Evolutionary conservation across 2,329 filamentous ascomycete species (phyloP), one percentile per base, ranked within the genome.

Genomic region (Sarocladiaceae sp.): DNA sequence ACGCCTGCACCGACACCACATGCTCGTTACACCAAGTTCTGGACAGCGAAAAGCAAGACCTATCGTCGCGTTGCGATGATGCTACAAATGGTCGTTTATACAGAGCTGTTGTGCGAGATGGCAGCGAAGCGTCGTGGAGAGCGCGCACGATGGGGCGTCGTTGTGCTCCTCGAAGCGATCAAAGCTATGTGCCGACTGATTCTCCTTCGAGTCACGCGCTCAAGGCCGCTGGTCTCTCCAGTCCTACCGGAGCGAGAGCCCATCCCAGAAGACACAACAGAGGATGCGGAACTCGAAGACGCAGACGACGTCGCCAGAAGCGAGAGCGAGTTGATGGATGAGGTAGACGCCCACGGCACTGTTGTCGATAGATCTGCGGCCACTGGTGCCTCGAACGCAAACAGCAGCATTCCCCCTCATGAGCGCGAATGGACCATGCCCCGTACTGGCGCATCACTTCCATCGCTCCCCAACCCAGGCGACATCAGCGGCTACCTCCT

Each of bases 71-170:
- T 95, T 52, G 92, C 93, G 36, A 79, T 92, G 57, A 75, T 91
- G 4, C 74, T 99, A 47, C 90, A 96, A 66, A 87, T 96, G 71
- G 88, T 97, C 23, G 88, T 94, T 59, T 97, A 97, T 65, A 96
- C 92, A 0, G 90, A 99, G 71, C 76, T 99, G 26, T 73, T 99
- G n/a, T 94, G 93, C 80, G 94, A 99, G 68, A 99, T 99, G 94
- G 83, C 88, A 25, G 92, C 92, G 25, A 95, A 96, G 70, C 81
- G 93, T 47, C 88, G 90, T 17, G 91, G 87, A 40, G 81, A 95
- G 67, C 84, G 81, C 62, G 71, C 86, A 23, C 83, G 91, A 26
- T 99, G 94, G 94, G 84, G 89, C 50, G 83, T 95, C 0, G 83
- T 97, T 5, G 84, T 97, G 11, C 65, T 95, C 3, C 75, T 99